Base-by-base conservation (phyloP, 352 stramenopile species). In the Phytophthora capsici region DNA sequence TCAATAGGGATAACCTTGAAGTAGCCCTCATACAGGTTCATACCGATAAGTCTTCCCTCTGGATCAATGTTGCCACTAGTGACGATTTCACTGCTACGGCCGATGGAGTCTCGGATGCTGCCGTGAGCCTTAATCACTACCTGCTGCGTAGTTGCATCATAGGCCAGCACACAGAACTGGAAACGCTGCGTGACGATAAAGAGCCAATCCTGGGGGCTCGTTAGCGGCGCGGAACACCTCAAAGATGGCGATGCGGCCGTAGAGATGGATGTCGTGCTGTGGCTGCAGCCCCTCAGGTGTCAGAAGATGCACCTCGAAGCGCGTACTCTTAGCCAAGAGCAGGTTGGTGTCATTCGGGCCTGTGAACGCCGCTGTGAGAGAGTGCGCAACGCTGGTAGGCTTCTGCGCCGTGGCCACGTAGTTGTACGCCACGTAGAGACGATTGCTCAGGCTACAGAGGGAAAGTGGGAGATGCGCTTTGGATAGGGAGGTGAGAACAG, bases 321-420 rank as follows among this genome's bases (percentile, higher is more conserved):
- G 87, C 48, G 89, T 95, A 41, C 69, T 89, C 78, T 97, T 97
- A 37, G 84, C 87, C 26, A 97, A 72, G 54, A 98, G 76, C 66
- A 98, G 62, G 64, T 98, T 98, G n/a, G 85, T 82, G 66, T 97
- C 91, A 40, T 87, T 85, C 1, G 84, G 57, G 22, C 84, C 84
- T 19, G 91, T 97, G 72, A 98, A 98, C 23, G 78, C 69, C 1
- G 87, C 92, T n/a, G 90, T 96, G n/a, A 97, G 73, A 60, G 90
- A 93, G 75, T 98, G 90, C 28, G 90, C 96, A 23, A 98, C 92
- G 69, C 85, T 93, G 53, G 94, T 98, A 44, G 93, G 90, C 76
- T 97, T 97, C 65, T 98, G 93, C 38, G 93, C 89, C 46, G 93
- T 98, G 36, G 95, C 93, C 36, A 98, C 93, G 84, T 98, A 98